Conservation (phyloP, 495 filamentous ascomycete species). For the Xylaria grammica region DNA sequence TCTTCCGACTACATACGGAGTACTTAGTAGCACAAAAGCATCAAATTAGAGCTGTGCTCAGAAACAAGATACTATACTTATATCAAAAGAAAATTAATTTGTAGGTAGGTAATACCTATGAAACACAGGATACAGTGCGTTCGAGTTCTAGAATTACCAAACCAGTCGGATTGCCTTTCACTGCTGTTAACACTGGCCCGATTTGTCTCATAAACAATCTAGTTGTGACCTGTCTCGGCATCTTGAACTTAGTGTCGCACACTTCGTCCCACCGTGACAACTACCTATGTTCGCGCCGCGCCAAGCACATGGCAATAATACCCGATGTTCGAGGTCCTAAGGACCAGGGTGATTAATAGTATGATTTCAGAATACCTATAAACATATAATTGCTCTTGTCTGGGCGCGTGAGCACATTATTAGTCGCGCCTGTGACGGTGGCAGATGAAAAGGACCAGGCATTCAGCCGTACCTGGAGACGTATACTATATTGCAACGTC, state of each 20-base stretch:
- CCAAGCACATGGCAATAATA: neutral
- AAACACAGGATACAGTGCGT: too few species aligned
- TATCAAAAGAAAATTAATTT: neutral
- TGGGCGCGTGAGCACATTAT: neutral
- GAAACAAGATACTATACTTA: neutral
- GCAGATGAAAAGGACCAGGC: too few species aligned
- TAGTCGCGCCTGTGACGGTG: neutral
- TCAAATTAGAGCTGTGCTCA: too few species aligned
- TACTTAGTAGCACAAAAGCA: too few species aligned
- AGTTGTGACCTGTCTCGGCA: neutral
- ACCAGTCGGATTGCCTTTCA: too few species aligned
- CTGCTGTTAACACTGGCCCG: neutral
- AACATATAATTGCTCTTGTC: neutral
- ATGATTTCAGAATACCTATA: neutral
- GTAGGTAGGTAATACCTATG: too few species aligned
- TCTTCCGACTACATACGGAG: too few species aligned
- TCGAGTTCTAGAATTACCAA: too few species aligned
- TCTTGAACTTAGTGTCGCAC: neutral
- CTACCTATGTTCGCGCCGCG: neutral
- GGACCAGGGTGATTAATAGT: too few species aligned
- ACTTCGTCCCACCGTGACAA: neutral
- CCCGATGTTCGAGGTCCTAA: too few species aligned
- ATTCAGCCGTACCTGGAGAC: slow-evolving; percentile 6
- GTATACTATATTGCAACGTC: slow-evolving; percentile 3
- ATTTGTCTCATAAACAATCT: neutral